Evolutionary conservation across 106 monocot species (phyloP).

Genomic region (Allium sativum): DNA sequence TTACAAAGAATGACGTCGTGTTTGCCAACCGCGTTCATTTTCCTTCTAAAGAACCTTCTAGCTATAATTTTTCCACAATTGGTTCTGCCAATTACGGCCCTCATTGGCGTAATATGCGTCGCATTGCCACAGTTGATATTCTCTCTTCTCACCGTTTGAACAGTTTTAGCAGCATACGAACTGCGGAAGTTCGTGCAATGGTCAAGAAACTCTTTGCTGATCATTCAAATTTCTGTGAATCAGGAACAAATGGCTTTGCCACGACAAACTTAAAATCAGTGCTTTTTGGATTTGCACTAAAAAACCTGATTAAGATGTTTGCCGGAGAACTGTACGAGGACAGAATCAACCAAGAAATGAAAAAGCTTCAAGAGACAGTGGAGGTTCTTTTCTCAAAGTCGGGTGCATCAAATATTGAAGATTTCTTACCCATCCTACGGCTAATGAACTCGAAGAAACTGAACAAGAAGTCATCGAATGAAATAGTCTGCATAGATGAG

Average conservation of each 20-base stretch:
- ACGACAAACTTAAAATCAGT: conserved; percentile 7
- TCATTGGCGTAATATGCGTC: conserved; percentile 18
- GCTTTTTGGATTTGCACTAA: background rate
- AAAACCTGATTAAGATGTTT: conserved; percentile 13
- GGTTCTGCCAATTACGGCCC: conserved; percentile 4
- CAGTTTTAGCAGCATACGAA: background rate
- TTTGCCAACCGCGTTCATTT: conserved; percentile 7
- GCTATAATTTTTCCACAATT: conserved; percentile 11
- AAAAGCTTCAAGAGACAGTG: conserved; percentile 1
- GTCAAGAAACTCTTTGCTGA: background rate
- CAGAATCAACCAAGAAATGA: background rate
- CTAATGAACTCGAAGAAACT: background rate
- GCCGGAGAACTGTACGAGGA: background rate
- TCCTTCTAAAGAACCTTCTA: background rate
- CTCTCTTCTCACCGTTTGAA: conserved; percentile 6
- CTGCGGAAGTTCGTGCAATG: background rate
- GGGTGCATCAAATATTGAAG: conserved; percentile 5
- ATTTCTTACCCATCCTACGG: conserved; percentile 15
- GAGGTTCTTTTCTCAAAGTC: background rate
- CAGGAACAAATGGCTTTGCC: background rate
- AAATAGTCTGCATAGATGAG: too few species aligned
- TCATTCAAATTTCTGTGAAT: background rate
- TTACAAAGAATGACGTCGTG: conserved; percentile 6
- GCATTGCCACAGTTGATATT: conserved; percentile 10
- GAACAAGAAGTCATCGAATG: background rate